phyloP scores from a whole-genome alignment of 2,329 filamentous ascomycete genomes.

The Tolypocladium ophioglossoides region DNA sequence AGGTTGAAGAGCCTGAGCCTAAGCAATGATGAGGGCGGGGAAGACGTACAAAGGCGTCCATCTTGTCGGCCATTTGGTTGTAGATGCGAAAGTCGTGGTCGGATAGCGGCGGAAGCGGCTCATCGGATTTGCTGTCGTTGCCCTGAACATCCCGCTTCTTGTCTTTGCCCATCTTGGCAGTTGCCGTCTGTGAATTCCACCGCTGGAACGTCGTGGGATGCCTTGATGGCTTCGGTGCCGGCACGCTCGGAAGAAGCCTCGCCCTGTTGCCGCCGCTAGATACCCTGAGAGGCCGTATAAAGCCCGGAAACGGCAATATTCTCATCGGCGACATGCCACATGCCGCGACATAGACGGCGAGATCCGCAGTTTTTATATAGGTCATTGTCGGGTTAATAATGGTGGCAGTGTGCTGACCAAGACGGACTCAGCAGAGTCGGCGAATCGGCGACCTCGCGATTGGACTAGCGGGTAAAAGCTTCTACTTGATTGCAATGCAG shows the following conservation, averaged over 20 bases:
- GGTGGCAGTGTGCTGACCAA: no score
- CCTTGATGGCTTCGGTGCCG: not conserved
- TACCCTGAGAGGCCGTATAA: not conserved
- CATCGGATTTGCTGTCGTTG: not conserved
- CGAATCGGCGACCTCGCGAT: no score
- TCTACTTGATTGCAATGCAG: no score
- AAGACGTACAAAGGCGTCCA: constrained; percentile 31
- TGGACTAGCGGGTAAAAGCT: no score
- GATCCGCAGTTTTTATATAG: no score
- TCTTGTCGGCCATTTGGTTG: constrained; percentile 63
- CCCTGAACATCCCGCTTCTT: not conserved
- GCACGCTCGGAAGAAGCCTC: not conserved
- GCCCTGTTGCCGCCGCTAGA: not conserved
- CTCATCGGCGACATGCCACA: not conserved
- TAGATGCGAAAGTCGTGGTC: constrained; percentile 57
- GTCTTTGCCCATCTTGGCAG: not conserved
- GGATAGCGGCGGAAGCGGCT: constrained; percentile 49
- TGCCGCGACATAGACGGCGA: no score
- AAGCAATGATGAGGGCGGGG: not conserved
- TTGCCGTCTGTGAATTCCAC: not conserved
- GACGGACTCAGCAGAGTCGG: no score
- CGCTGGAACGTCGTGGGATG: not conserved
- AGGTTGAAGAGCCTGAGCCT: no score
- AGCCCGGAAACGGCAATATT: not conserved
- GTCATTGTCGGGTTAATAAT: no score